Base-by-base conservation (phyloP, 1,284 basidiomycete species). In the Puccinia horiana region DNA sequence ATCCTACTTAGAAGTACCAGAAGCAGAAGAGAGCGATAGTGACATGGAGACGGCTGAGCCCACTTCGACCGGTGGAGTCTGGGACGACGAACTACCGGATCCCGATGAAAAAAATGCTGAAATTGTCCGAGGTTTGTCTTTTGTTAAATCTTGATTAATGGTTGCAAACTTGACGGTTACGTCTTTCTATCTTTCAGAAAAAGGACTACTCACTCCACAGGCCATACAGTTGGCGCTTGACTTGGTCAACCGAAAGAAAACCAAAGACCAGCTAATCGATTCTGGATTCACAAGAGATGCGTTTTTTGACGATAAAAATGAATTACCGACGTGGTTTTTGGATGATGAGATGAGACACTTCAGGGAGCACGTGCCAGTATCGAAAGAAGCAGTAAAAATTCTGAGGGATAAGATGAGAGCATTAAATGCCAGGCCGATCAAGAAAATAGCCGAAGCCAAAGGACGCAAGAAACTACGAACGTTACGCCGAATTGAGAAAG, bases 381-480 rank as follows among this genome's bases (percentile, higher is more conserved):
- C 96, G 0, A 99, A 98, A 88, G 97, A 99, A 87, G 97, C 97
- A 6, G 89, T 99, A 81, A 90, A 90, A 78, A 92, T 92, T 3
- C 90, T 99, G 52, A 92, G 94, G 49, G 94, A 93, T 23, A 94
- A 93, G 86, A 94, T 97, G 88, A 92, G 96, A 35, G 94, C 95
- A 6, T 89, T 99, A 69, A 95, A 99, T 86, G 96, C 96, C 1
- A 91, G 97, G 18, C 97, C 97, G 23, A 99, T 99, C 89, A 99
- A 98, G 89, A 99, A 99, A 90, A 90, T 99, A 16, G 97, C 96
- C 26, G 97, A 99, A 88, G 97, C 97, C 63, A 99, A 99, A 88
- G 95, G 94, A 52, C 91, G 97, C 83, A 99, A 99, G 89, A 99
- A 99, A 89, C 89, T 94, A 87, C 94, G 93, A 88, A 94, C 95